These are phyloP conservation scores for Colletotrichum scovillei DNA, from an alignment of 2,329 filamentous ascomycete genomes.

Conservation along the genomic window DNA sequence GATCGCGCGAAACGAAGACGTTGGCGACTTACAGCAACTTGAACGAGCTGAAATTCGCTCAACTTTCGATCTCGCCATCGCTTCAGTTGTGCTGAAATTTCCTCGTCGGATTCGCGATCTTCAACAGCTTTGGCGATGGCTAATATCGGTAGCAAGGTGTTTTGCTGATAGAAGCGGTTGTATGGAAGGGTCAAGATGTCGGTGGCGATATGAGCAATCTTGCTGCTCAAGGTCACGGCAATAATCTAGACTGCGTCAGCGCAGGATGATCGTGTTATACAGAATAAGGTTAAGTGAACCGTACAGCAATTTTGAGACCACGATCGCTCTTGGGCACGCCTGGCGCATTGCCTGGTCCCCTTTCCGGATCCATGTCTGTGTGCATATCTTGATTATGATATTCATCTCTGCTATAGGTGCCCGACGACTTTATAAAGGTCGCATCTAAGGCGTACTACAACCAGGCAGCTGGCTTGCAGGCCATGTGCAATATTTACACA, in stretches of 20 bases:
- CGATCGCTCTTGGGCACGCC: constrained; percentile 25
- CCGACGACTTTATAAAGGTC: constrained; percentile 15
- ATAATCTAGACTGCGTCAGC: constrained; percentile 25
- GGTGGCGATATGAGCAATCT: constrained; percentile 24
- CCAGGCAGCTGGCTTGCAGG: not conserved
- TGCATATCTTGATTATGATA: not conserved
- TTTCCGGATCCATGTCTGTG: constrained; percentile 13
- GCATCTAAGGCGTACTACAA: not conserved
- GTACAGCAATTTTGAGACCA: constrained; percentile 25
- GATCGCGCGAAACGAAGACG: not conserved
- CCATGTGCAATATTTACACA: not conserved
- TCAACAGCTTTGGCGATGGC: constrained; percentile 36
- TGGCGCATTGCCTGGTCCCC: constrained; percentile 5
- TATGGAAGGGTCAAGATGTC: constrained; percentile 41
- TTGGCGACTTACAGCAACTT: constrained; percentile 36
- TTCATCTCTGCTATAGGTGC: not conserved
- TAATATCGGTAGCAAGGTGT: constrained; percentile 40
- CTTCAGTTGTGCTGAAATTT: constrained; percentile 36
- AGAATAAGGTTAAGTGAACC: not conserved
- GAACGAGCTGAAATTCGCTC: constrained; percentile 40
- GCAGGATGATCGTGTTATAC: not conserved
- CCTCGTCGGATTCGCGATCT: constrained; percentile 20
- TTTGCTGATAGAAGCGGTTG: constrained; percentile 42
- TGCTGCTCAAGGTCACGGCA: constrained; percentile 21
- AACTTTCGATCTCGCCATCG: constrained; percentile 39